Percentiles rank a stretch among this genome's conserved stretches.
Evolutionary conservation across 1,284 basidiomycete species (phyloP).

Genomic region (Fomes fomentarius): DNA sequence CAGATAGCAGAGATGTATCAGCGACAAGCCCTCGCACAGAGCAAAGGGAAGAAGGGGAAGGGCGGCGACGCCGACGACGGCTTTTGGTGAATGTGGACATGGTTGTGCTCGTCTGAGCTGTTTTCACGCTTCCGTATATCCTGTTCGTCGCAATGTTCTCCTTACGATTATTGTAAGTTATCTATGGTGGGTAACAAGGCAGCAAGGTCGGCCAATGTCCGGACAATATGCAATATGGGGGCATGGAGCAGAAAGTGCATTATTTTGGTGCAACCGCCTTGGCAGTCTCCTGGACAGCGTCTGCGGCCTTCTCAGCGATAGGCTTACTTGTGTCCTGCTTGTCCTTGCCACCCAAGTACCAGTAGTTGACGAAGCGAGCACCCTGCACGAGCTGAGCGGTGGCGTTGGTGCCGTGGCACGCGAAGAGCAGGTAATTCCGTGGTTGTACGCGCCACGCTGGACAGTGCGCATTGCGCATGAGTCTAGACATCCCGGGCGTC

Average conservation of each 20-base stretch:
- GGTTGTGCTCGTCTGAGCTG: neutral
- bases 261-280: slow-evolving; percentile 39
- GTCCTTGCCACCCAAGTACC: slow-evolving; percentile 82
- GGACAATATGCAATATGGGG: slow-evolving; percentile 4
- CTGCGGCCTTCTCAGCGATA: slow-evolving; percentile 42
- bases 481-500: neutral
- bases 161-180: slow-evolving; percentile 17
- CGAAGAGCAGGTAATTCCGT: slow-evolving; percentile 93
- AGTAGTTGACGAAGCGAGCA: slow-evolving; percentile 87
- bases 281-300: slow-evolving; percentile 43
- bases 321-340: slow-evolving; percentile 44
- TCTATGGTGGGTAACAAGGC: slow-evolving; percentile 7
- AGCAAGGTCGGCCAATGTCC: slow-evolving; percentile 5
- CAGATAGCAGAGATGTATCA: slow-evolving; percentile 97
- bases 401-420: slow-evolving; percentile 89
- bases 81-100: slow-evolving; percentile 71
- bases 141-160: slow-evolving; percentile 10
- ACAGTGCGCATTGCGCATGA: no score
- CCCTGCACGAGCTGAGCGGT: slow-evolving; percentile 86
- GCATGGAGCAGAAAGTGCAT: slow-evolving; percentile 5
- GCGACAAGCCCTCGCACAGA: slow-evolving; percentile 82
- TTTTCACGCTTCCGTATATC: neutral
- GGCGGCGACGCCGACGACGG: slow-evolving; percentile 78
- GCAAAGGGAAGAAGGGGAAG: slow-evolving; percentile 69
- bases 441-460: slow-evolving; percentile 93